Evolutionary conservation across 805 yeast genomes (phyloP), one percentile per base, ranked within the genome.

Genomic region (Sugiyamaella boreocaroliniensis): DNA sequence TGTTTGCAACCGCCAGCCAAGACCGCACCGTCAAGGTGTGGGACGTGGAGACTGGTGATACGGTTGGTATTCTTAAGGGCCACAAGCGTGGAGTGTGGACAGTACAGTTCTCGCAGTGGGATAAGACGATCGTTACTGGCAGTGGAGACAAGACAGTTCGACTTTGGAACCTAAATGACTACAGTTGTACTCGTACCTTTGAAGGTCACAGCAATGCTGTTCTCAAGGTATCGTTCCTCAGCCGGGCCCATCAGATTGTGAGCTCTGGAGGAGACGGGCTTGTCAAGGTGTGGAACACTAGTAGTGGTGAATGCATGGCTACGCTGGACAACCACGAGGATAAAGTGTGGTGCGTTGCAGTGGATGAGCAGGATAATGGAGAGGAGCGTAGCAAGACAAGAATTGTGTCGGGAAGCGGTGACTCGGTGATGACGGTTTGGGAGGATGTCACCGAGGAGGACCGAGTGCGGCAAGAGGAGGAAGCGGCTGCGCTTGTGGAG

Each of bases 41-140:
- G 98, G 83, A 86, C 64, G 64, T 82, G 22, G 86, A 81, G 43
- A 72, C 80, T n/a, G 98, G 99, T 54, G 97, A 93, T 68, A 81
- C 85, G 2, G 72, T 86, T 16, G 97, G 95, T 8, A 76, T 92
- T 7, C 72, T 93, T 57, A 81, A 82, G 55, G 97, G 97, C 15
- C 99, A 93, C 69, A 86, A 83, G 66, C 80, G 99, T 63, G 98
- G 98, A 11, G 78, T 93, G 44, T 93, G 98, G 96, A 95, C 88
- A 64, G 82, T 89, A 32, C 77, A 78, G 56, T 93, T 93, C 67
- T 86, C 89, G 62, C 55, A 50, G 22, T 86, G 76, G 68, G 97
- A 89, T 62, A 83, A 87, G 67, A 68, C 83, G 1, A 58, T 93
- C 16, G 84, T 81, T 20, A 90, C 97, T 0, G 83, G 85, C n/a